Conservation (phyloP, 2,329 filamentous ascomycete species). For the Exophiala viscosa region DNA sequence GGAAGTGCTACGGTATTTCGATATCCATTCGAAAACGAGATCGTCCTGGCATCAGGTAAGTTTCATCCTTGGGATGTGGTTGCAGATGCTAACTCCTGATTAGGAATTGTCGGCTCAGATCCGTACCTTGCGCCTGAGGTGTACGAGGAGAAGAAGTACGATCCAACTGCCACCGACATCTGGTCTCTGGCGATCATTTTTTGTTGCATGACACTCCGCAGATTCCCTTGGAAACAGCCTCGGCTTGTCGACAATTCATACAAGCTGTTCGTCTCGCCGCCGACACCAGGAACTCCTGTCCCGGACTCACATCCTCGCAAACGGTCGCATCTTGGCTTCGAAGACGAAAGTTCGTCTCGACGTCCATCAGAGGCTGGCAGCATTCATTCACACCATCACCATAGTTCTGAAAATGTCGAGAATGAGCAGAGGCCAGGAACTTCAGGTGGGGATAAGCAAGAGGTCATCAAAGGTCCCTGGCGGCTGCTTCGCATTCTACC, state of each 20-base stretch:
- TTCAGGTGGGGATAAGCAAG: slow-evolving; percentile 53
- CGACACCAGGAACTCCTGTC: slow-evolving; percentile 63
- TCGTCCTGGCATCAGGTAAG: slow-evolving; percentile 73
- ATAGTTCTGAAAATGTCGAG: slow-evolving; percentile 14
- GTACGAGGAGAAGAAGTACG: slow-evolving; percentile 88
- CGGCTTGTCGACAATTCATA: slow-evolving; percentile 89
- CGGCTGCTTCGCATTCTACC: slow-evolving; percentile 81
- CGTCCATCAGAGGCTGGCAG: slow-evolving; percentile 17
- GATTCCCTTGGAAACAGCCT: slow-evolving; percentile 97
- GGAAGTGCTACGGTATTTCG: slow-evolving; percentile 95
- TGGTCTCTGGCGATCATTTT: slow-evolving; percentile 99
- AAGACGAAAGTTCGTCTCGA: slow-evolving; percentile 13
- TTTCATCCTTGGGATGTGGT: not conserved
- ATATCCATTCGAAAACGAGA: slow-evolving; percentile 91
- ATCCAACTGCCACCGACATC: slow-evolving; percentile 89
- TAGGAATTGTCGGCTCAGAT: slow-evolving; percentile 79
- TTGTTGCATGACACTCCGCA: slow-evolving; percentile 93
- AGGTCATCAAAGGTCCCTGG: slow-evolving; percentile 89
- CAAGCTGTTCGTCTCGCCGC: slow-evolving; percentile 83
- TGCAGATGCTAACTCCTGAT: slow-evolving; percentile 1
- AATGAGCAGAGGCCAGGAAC: slow-evolving; percentile 19
- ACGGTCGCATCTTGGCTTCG: slow-evolving; percentile 18
- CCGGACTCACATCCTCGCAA: slow-evolving; percentile 39
- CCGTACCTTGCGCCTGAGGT: slow-evolving; percentile 96
- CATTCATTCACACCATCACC: slow-evolving; percentile 24